Evolutionary conservation across 169 alveolate genomes (phyloP).

Genomic region (Theileria parva): DNA sequence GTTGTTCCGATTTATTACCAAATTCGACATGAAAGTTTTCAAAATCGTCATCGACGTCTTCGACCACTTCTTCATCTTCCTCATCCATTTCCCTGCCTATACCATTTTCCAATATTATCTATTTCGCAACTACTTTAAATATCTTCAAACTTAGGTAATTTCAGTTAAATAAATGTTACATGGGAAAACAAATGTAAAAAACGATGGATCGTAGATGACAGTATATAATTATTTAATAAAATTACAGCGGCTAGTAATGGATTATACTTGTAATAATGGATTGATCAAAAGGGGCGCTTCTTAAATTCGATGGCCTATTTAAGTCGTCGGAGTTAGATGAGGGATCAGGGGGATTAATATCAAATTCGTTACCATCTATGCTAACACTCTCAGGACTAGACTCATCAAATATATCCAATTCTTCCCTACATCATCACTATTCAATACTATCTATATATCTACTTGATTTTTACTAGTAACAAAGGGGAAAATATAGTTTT

Average conservation of each 20-base stretch:
- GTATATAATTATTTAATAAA: neutral
- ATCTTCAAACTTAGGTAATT: neutral
- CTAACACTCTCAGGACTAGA: neutral
- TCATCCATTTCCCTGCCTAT: neutral
- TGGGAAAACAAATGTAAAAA: too few species aligned
- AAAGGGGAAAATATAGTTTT: neutral
- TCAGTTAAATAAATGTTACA: neutral
- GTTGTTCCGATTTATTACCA: neutral
- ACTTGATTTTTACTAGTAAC: neutral
- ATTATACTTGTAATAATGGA: neutral
- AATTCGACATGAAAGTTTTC: conserved; percentile 14
- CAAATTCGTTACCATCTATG: neutral
- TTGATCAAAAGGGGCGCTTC: neutral
- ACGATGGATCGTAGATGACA: neutral
- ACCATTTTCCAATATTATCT: neutral
- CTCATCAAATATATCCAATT: neutral
- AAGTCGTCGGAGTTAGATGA: neutral
- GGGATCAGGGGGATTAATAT: neutral
- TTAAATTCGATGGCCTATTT: neutral
- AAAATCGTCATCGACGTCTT: conserved; percentile 3
- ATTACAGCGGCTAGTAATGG: neutral
- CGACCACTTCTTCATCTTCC: neutral
- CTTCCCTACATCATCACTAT: neutral
- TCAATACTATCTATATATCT: neutral
- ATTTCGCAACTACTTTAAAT: neutral